Percentiles rank a stretch among this genome's conserved stretches.
phyloP scores from a whole-genome alignment of 2,329 filamentous ascomycete species.

The Metarhizium guizhouense region DNA sequence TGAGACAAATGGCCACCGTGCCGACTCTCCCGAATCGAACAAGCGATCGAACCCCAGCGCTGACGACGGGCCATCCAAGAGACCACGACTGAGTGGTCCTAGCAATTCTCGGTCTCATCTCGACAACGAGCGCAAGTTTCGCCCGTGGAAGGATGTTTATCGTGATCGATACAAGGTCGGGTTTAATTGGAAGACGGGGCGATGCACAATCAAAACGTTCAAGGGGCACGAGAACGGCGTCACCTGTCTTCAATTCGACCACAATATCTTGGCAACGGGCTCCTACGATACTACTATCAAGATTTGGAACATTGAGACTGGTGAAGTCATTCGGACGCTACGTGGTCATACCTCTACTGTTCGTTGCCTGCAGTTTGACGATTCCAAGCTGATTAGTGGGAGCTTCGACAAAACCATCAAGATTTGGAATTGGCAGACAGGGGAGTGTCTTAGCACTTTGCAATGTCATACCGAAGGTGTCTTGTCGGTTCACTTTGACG shows the following conservation, averaged over 20 bases:
- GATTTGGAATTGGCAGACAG: conserved; percentile 95
- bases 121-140: conserved; percentile 38
- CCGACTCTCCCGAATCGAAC: conserved; percentile 17
- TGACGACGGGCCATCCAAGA: conserved; percentile 25
- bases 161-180: conserved; percentile 92
- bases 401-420: conserved; percentile 81
- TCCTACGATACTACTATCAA: conserved; percentile 94
- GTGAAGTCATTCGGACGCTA: conserved; percentile 77
- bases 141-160: conserved; percentile 95
- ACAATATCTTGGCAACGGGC: conserved; percentile 84
- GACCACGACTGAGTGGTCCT: conserved; percentile 18
- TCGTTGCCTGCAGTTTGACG: conserved; percentile 85
- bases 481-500: conserved; percentile 80
- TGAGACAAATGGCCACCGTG: conserved; percentile 14
- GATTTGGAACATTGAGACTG: conserved; percentile 90
- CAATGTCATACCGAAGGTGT: conserved; percentile 73
- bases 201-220: conserved; percentile 76
- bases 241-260: conserved; percentile 54
- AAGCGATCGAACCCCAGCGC: conserved; percentile 23
- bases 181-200: conserved; percentile 94
- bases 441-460: conserved; percentile 74
- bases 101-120: conserved; percentile 23
- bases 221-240: conserved; percentile 75
- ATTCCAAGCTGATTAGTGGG: conserved; percentile 82
- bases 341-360: conserved; percentile 76